Evolutionary conservation across 1,284 basidiomycete species (phyloP), one percentile per base, ranked within the genome.

Genomic region (Apiotrichum laibachii): DNA sequence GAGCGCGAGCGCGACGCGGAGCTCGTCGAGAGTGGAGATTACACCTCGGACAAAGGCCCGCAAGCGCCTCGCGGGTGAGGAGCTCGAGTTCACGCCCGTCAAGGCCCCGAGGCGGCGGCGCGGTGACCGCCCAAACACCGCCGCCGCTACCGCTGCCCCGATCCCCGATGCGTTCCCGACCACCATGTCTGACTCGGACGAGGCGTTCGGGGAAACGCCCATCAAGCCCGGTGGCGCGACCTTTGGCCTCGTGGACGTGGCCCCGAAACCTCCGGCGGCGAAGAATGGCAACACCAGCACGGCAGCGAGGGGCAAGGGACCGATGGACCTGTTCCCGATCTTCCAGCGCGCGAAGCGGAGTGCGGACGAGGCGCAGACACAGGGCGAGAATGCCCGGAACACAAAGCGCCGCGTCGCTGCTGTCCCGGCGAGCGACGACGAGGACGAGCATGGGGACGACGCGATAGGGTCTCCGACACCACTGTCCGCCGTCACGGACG

Each of bases 41-140:
- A 79, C 77, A 31, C 77, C 77, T 1, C 59, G 77, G 13, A 77
- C 77, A 1, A 65, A 66, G 22, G 77, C 77, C n/a, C 57, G 77
- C 21, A 75, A 74, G 56, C 62, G 76, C 11, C 60, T 79, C 13
- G 63, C 70, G 12, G 77, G 77, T 5, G 77, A 78, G 47, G 58
- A 62, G 22, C 67, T 77, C 34, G 76, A 74, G 21, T 70, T 72
- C 59, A 75, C 73, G 3, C 77, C 77, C 5, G 58, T 39, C 26
- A 53, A 53, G 22, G 51, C 39, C 10, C 51, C 51, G 9, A 40
- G 51, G 11, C 51, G 51, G 12, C 54, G 47, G n/a, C 47, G 54
- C 9, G 54, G 54, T 8, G 54, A 55, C n/a, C 54, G 54, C 8
- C 19, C 54, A 5, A 16, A 10, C 6, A 31, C 13, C 4, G 31